Evolutionary conservation across 2,329 filamentous ascomycete species (phyloP), one percentile per base, ranked within the genome.

Genomic region (Cladosporium sp.): DNA sequence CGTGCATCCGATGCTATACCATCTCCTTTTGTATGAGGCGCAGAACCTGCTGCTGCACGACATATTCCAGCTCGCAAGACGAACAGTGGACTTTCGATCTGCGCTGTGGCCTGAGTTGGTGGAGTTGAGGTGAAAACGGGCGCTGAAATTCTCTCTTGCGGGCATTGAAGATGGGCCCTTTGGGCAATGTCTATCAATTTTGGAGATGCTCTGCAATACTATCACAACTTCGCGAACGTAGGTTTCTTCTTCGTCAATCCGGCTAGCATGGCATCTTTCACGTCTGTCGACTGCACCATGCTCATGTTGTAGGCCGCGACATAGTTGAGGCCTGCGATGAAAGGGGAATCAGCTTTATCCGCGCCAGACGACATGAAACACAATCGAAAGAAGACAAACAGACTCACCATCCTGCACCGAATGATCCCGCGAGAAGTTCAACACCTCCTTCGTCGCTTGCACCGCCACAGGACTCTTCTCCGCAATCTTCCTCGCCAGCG

Each of bases 251-350:
- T 95, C 70, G 86, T 78, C 58, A 95, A 68, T 8, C 86, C 87
- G 37, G 87, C 88, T 66, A 87, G 66, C 67, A 96, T 75, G 1
- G 91, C 89, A 54, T 78, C 74, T 64, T 81, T 73, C 41, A 95
- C 79, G 74, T 97, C 92, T 49, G 77, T 74, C 6, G 88, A 87
- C 74, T 96, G 91, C 61, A 95, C 66, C 64, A 87, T 87, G 2
- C 83, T 86, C 61, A 83, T 80, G 66, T 97, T 97, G 92, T 91
- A 96, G 1, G 93, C 78, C 9, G 82, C 79, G 3, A 91, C 95
- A 70, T 95, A 96, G 54, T 82, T 81, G 67, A 97, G 72, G 43
- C 83, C 83, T 85, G 10, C 2, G 14, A 9, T 43, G 7, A 10
- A 31, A 31, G 19, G n/a, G n/a, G n/a, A n/a, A n/a, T 43, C 18